A percentile compares a stretch with the other conserved stretches of the same genome.
These are phyloP conservation scores for Annulohypoxylon stygium DNA, from an alignment of 495 filamentous ascomycete species.

Conservation along the genomic window DNA sequence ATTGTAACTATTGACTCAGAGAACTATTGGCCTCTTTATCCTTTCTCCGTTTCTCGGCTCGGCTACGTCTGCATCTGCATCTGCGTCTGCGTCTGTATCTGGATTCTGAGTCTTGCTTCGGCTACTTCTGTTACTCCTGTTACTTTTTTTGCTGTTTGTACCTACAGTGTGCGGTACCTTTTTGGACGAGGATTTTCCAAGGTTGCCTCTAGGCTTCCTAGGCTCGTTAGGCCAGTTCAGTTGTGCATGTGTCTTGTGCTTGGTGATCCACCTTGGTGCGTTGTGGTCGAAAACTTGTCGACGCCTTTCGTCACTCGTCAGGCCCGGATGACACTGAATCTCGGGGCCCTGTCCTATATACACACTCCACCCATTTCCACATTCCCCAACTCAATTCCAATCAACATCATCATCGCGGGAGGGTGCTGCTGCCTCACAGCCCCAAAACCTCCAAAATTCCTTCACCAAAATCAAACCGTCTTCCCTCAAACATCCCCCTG, in stretches of 20 bases:
- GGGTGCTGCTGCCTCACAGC: conserved; percentile 73
- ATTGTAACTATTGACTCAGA: not conserved
- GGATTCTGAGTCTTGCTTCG: not conserved
- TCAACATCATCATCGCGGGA: conserved; percentile 56
- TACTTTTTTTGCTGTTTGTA: conserved; percentile 19
- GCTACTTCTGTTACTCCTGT: not conserved
- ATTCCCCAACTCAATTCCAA: conserved; percentile 49
- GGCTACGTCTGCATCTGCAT: too few relatives aligned
- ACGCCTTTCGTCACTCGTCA: conserved; percentile 48
- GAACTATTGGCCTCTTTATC: not conserved
- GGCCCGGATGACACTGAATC: conserved; percentile 47
- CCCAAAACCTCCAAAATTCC: conserved; percentile 70
- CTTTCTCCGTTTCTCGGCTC: not conserved
- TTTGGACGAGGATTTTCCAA: conserved; percentile 30
- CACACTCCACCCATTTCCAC: conserved; percentile 50
- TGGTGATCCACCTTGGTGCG: conserved; percentile 45
- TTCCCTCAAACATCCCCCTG: conserved; percentile 73
- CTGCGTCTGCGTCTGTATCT: too few relatives aligned
- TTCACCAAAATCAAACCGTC: conserved; percentile 62
- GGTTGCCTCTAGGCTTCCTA: not conserved
- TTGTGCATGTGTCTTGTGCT: conserved; percentile 47
- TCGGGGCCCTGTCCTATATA: conserved; percentile 49
- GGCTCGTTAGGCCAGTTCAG: conserved; percentile 22
- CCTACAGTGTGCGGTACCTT: conserved; percentile 46
- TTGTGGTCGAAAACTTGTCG: conserved; percentile 40